These are phyloP conservation scores for Aureobasidium vineae DNA, from an alignment of 2,329 filamentous ascomycete genomes.

Conservation along the genomic window DNA sequence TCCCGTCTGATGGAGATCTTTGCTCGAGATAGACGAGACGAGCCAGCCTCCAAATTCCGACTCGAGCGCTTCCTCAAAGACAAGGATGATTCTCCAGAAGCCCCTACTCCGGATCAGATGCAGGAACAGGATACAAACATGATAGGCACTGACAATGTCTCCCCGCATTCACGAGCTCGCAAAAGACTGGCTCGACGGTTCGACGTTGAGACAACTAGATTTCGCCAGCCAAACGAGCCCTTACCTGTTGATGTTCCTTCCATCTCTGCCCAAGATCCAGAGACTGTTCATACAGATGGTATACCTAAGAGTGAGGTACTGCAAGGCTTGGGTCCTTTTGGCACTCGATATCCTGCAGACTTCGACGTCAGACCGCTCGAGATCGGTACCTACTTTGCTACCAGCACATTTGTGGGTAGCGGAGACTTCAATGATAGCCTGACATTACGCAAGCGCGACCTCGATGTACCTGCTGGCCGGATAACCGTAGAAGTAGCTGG, in stretches of 20 bases:
- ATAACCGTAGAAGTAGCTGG: constrained; percentile 41
- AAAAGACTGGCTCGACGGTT: constrained; percentile 46
- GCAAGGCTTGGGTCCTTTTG: constrained; percentile 50
- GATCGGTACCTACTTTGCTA: constrained; percentile 55
- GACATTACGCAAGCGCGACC: constrained; percentile 42
- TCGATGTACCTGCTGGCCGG: constrained; percentile 57
- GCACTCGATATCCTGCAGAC: constrained; percentile 51
- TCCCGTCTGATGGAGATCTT: constrained; percentile 26
- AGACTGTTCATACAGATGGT: not conserved
- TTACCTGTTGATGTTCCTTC: constrained; percentile 31
- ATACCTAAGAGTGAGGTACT: constrained; percentile 29
- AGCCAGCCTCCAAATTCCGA: constrained; percentile 32
- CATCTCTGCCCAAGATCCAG: not conserved
- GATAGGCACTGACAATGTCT: not conserved
- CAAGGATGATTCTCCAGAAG: not conserved
- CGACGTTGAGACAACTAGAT: constrained; percentile 47
- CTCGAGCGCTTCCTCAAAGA: constrained; percentile 34
- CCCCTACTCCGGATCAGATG: not conserved
- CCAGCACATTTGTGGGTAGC: constrained; percentile 58
- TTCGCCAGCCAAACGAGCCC: constrained; percentile 46
- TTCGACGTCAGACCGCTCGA: constrained; percentile 54
- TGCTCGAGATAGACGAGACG: constrained; percentile 31
- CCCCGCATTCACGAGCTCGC: constrained; percentile 30
- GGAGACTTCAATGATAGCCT: constrained; percentile 53
- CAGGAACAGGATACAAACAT: not conserved